phyloP scores from a whole-genome alignment of 73 alveolate genomes.

The Diophrys appendiculata region DNA sequence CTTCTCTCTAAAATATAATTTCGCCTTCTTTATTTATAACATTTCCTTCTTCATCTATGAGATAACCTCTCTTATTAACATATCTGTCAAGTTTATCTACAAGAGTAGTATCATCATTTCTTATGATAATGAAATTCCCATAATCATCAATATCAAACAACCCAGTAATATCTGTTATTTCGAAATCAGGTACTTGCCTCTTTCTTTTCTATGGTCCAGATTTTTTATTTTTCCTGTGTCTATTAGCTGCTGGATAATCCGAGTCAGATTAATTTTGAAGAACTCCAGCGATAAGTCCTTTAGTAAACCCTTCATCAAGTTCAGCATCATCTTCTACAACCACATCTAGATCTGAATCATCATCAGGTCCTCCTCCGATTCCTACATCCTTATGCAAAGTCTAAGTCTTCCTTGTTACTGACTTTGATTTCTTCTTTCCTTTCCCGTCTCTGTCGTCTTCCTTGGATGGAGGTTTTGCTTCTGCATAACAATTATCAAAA shows the following conservation, averaged over 20 bases:
- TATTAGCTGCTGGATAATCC: slow-evolving; percentile 4
- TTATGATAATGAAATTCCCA: slow-evolving; percentile 28
- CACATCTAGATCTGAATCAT: slow-evolving; percentile 22
- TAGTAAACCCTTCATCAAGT: slow-evolving; percentile 20
- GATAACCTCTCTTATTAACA: slow-evolving; percentile 46
- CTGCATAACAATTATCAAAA: slow-evolving; percentile 48
- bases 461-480: slow-evolving; percentile 22
- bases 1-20: slow-evolving; percentile 44
- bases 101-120: slow-evolving; percentile 34
- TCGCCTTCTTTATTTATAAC: slow-evolving; percentile 16
- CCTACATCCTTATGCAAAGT: slow-evolving; percentile 24
- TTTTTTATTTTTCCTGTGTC: slow-evolving; percentile 8
- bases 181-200: slow-evolving; percentile 34
- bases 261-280: slow-evolving; percentile 17
- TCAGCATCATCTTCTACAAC: slow-evolving; percentile 29
- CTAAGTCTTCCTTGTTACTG: slow-evolving; percentile 21
- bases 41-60: slow-evolving; percentile 42
- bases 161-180: slow-evolving; percentile 45
- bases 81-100: slow-evolving; percentile 42
- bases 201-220: slow-evolving; percentile 8
- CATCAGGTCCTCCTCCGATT: neutral
- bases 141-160: slow-evolving; percentile 35
- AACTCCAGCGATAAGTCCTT: slow-evolving; percentile 32
- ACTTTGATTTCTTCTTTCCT: slow-evolving; percentile 16
- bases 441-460: slow-evolving; percentile 22